Base-by-base conservation (phyloP, 1,284 basidiomycete genomes). In the Polyporus tsugae region DNA sequence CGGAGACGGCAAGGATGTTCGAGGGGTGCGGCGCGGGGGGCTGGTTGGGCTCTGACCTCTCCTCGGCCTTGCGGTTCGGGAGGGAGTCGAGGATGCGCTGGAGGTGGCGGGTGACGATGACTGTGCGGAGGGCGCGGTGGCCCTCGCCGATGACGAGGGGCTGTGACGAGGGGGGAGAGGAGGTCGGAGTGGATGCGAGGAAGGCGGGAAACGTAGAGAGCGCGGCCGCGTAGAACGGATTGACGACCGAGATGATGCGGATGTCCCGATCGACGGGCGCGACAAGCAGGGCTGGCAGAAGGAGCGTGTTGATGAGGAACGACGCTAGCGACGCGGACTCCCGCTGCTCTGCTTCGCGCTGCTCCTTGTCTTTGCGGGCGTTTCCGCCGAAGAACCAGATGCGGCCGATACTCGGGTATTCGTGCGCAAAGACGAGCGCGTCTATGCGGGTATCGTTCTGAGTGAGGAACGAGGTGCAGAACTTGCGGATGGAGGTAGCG, bases 211-310 rank as follows among this genome's bases (percentile, higher is more conserved):
- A 84, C 0, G 82, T 81, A 1, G 86, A 85, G 1, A 90, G 83
- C 0, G 89, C 87, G 1, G 95, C 93, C 2, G 93, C 90, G 75
- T 95, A 96, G 71, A 93, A 93, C 0, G 94, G 93, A 70, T 95
- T 95, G 75, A 95, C 86, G 53, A 96, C 85, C 68, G 89, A 89
- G 75, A 96, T 82, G 70, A 96, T 87, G 22, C 95, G 89, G 62
- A 97, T 95, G 73, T 95, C 93, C 55, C 95, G 87, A 77, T 96
- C 94, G 6, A 86, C 83, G 0, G 94, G 95, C 2, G 92, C 91
- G 39, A 92, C 89, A 17, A 96, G 87, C 2, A 96, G 82, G 38
- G 86, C 84, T 2, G 95, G 95, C 0, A 96, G 85, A 0, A 96
- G 84, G 5, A 94, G 83, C 0, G 94, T 95, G 9, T 88, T 84